Base-by-base conservation (phyloP, 495 filamentous ascomycete species). In the Talaromyces liani region DNA sequence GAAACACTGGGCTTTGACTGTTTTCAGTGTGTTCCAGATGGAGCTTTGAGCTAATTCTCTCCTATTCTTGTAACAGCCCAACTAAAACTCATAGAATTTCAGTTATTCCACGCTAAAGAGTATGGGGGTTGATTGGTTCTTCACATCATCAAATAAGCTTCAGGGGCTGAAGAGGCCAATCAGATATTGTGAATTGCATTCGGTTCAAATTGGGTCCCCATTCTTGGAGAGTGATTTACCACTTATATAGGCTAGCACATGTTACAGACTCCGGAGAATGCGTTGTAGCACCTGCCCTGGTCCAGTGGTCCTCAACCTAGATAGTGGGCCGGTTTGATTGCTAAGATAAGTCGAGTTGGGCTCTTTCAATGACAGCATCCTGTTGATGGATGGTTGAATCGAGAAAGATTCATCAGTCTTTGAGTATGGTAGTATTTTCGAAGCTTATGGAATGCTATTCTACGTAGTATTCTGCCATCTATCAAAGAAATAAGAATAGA, bases 1-100 rank as follows among this genome's bases (percentile, higher is more conserved):
- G 73, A 75, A 73, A 75, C 70, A 69, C 65, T 68, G 64, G 63
- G 39, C 64, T 59, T 61, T 66, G 58, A 51, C 66, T 73, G 67
- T 67, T 59, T 65, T 49, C 20, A 41, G 20, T 51, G 60, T 49
- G 60, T 62, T 62, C 60, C 60, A 62, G 60, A 62, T 62, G 60
- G 60, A 61, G 36, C 60, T 33, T 45, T 8, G 33, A 39, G 29
- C 36, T 51, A 47, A 62, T 31, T 31, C 27, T 54, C 25, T 20
- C 39, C 41, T 54, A 29, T 60, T 60, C 24, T 34, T 18, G 14
- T n/a, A 14, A 39, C 7, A 39, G 12, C 29, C 55, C 24, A 31
- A 58, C n/a, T 34, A 33, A 18, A 58, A 16, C 55, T 36, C 55
- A 27, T 25, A 55, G 51, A 12, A 55, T 27, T n/a, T 14, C 22